A percentile compares a stretch with the other conserved stretches of the same genome.
These are phyloP conservation scores for Colletotrichum sojae DNA, from an alignment of 2,329 filamentous ascomycete genomes.

Conservation along the genomic window DNA sequence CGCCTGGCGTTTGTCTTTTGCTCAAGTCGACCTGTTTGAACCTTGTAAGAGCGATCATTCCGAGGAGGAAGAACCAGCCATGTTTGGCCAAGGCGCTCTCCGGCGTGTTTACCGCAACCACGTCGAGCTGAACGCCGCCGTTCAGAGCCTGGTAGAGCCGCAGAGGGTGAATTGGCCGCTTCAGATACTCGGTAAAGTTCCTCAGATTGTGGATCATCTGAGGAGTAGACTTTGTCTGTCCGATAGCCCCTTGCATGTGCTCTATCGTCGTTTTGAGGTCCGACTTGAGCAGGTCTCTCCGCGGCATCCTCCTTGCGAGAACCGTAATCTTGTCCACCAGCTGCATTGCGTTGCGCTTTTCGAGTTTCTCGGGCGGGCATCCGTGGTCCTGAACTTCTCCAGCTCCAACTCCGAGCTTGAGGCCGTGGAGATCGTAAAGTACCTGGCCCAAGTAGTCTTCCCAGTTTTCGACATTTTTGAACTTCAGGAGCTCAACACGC, in stretches of 20 bases:
- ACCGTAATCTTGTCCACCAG: constrained; percentile 87
- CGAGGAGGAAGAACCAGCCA: constrained; percentile 93
- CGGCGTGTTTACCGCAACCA: constrained; percentile 76
- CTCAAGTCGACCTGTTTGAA: constrained; percentile 80
- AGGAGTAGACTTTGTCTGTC: constrained; percentile 81
- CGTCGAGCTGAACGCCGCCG: constrained; percentile 82
- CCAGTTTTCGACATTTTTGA: constrained; percentile 83
- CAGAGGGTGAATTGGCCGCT: constrained; percentile 85
- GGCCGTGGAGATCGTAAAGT: constrained; percentile 84
- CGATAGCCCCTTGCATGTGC: constrained; percentile 90
- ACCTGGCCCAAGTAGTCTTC: constrained; percentile 91
- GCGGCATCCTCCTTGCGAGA: constrained; percentile 85
- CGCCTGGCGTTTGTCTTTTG: constrained; percentile 82
- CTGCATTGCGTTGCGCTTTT: constrained; percentile 83
- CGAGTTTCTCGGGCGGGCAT: constrained; percentile 82
- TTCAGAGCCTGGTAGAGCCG: constrained; percentile 85
- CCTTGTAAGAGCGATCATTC: constrained; percentile 88
- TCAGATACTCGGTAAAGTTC: constrained; percentile 85
- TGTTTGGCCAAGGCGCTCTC: constrained; percentile 82
- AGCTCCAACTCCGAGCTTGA: constrained; percentile 79
- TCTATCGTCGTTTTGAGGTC: constrained; percentile 93
- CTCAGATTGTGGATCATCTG: constrained; percentile 90
- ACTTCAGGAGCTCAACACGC: constrained; percentile 85
- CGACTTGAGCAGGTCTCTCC: constrained; percentile 92
- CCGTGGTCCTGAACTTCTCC: constrained; percentile 83